Percentiles rank a stretch among this genome's conserved stretches.
These are phyloP conservation scores for Spathaspora arborariae DNA, from an alignment of 805 yeast species.

Conservation along the genomic window DNA sequence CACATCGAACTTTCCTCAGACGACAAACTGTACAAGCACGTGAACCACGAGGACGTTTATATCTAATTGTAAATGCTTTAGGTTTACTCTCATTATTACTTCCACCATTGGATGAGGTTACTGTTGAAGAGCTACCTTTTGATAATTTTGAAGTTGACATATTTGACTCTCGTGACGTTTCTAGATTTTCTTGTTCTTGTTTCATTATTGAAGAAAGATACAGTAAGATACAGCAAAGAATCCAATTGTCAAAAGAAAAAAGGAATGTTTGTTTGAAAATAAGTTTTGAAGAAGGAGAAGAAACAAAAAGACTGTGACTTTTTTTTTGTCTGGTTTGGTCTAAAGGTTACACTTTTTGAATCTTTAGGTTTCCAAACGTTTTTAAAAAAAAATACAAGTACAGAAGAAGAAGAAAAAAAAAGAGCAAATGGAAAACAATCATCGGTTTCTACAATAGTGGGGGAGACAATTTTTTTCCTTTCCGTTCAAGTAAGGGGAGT, in stretches of 20 bases:
- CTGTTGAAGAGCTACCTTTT: neutral
- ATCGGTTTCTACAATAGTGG: neutral
- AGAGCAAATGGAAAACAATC: neutral
- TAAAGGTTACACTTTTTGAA: neutral
- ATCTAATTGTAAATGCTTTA: conserved; percentile 43
- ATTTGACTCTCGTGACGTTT: neutral
- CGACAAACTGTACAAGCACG: conserved; percentile 79
- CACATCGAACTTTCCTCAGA: conserved; percentile 76
- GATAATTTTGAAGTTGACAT: neutral
- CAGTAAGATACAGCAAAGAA: neutral
- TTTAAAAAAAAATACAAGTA: neutral
- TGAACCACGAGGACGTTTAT: conserved; percentile 57
- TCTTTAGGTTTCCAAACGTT: neutral
- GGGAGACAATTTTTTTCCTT: neutral
- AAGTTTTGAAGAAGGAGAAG: neutral
- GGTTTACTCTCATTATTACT: conserved; percentile 18
- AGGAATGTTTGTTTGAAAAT: too few relatives aligned
- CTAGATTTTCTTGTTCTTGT: neutral
- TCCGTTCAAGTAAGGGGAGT: neutral
- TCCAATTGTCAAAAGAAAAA: too few relatives aligned
- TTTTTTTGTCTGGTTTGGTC: neutral
- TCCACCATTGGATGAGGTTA: neutral
- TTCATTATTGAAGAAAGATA: neutral
- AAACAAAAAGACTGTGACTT: neutral
- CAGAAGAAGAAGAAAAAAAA: neutral